Percentiles rank a stretch among this genome's conserved stretches.
phyloP scores from a whole-genome alignment of 129 eudicot genomes.

The Pseudognaphalium luteoalbum region DNA sequence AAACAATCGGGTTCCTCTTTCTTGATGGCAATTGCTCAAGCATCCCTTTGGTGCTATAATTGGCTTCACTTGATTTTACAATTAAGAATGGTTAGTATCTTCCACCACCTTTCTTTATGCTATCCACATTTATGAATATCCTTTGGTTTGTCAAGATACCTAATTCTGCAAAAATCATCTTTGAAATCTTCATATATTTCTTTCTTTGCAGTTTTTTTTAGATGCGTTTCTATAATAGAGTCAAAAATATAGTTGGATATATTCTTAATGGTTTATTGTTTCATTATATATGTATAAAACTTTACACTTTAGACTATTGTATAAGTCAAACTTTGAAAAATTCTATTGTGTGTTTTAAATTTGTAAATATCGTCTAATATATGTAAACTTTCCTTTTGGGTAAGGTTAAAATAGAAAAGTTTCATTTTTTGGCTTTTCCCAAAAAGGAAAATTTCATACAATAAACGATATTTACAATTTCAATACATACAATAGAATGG shows the following conservation, averaged over 20 bases:
- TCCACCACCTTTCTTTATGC: neutral
- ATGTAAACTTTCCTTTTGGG: no score
- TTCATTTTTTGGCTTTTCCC: no score
- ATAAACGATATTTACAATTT: no score
- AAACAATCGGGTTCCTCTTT: neutral
- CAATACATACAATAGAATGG: no score
- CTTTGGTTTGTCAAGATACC: constrained; percentile 4
- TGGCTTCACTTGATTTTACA: neutral
- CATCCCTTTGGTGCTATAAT: neutral
- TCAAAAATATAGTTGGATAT: neutral
- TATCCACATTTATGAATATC: neutral
- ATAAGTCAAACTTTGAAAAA: no score
- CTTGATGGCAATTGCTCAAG: constrained; percentile 14
- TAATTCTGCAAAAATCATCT: neutral
- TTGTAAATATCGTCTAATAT: no score
- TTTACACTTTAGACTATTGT: no score
- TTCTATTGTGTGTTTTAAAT: no score
- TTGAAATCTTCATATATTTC: neutral
- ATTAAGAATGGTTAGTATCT: neutral
- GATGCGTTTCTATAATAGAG: neutral
- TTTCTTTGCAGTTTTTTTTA: neutral
- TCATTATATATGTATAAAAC: no score
- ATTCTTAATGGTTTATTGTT: no score
- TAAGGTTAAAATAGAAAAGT: no score
- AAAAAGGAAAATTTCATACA: no score